Conservation (phyloP, 257 asterid genomes). For the Ajuga chamaepitys region DNA sequence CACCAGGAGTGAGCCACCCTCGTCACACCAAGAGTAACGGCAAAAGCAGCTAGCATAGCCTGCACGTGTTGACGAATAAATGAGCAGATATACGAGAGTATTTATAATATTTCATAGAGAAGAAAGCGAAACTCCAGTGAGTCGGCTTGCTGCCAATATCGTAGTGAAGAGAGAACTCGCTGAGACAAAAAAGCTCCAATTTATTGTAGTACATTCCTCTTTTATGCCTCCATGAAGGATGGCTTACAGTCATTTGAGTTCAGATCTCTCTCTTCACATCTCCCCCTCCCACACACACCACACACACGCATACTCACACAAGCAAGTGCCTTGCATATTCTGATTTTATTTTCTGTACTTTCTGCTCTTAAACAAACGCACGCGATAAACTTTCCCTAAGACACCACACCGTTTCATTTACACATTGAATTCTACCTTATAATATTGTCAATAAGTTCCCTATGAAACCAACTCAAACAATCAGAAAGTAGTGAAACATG, state of each 20-base stretch:
- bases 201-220: too few relatives aligned
- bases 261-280: too few relatives aligned
- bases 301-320: too few relatives aligned
- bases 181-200: too few relatives aligned
- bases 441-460: neutral
- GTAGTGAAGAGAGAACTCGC: too few relatives aligned
- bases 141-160: too few relatives aligned
- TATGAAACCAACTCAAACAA: neutral
- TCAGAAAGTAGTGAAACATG: neutral
- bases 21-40: conserved; percentile 73
- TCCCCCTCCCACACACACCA: too few relatives aligned
- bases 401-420: neutral
- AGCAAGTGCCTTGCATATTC: neutral
- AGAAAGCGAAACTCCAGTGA: neutral
- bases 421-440: neutral
- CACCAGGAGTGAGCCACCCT: conserved; percentile 62
- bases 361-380: neutral
- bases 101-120: neutral
- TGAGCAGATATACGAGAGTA: neutral
- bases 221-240: too few relatives aligned
- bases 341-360: neutral
- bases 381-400: neutral
- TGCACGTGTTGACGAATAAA: conserved; percentile 18
- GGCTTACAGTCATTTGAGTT: too few relatives aligned
- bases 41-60: conserved; percentile 68